Evolutionary conservation across 495 filamentous ascomycete genomes (phyloP).

Genomic region (Penicillium mononematosum): DNA sequence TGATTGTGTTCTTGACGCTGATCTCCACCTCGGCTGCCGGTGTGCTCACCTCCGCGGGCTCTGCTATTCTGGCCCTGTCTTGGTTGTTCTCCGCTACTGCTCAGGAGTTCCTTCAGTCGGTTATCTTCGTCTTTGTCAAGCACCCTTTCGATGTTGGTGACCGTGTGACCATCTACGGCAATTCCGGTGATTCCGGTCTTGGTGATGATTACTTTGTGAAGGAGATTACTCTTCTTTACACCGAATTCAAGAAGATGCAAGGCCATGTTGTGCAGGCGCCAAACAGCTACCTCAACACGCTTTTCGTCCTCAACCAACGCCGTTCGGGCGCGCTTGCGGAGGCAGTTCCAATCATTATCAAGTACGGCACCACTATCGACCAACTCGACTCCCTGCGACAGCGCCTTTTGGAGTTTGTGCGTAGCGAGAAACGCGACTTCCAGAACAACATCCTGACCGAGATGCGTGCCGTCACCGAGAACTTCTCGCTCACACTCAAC

Average conservation of each 20-base stretch:
- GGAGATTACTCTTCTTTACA: conserved; percentile 90
- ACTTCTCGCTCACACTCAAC: conserved; percentile 78
- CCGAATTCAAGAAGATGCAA: conserved; percentile 98
- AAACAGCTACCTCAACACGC: conserved; percentile 86
- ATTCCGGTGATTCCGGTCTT: conserved; percentile 69
- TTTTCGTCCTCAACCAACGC: conserved; percentile 94
- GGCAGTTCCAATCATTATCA: conserved; percentile 77
- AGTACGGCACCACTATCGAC: conserved; percentile 83
- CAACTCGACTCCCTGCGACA: conserved; percentile 83
- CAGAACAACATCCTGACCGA: conserved; percentile 89
- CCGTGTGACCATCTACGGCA: conserved; percentile 87
- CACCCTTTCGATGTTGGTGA: conserved; percentile 98
- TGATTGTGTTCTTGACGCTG: conserved; percentile 84
- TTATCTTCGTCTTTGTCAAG: conserved; percentile 96
- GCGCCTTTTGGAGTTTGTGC: conserved; percentile 82
- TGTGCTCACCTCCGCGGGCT: conserved; percentile 84
- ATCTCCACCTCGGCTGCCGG: conserved; percentile 85
- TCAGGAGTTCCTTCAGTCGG: conserved; percentile 87
- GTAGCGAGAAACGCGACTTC: conserved; percentile 86
- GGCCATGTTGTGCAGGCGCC: conserved; percentile 94
- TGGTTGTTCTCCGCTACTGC: conserved; percentile 93
- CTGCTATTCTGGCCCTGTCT: conserved; percentile 77
- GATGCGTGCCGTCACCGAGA: conserved; percentile 63
- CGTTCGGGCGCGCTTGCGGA: conserved; percentile 87
- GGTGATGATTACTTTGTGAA: conserved; percentile 97